Evolutionary conservation across 2,329 filamentous ascomycete genomes (phyloP), one percentile per base, ranked within the genome.

Genomic region (Pseudocercospora crystallina): DNA sequence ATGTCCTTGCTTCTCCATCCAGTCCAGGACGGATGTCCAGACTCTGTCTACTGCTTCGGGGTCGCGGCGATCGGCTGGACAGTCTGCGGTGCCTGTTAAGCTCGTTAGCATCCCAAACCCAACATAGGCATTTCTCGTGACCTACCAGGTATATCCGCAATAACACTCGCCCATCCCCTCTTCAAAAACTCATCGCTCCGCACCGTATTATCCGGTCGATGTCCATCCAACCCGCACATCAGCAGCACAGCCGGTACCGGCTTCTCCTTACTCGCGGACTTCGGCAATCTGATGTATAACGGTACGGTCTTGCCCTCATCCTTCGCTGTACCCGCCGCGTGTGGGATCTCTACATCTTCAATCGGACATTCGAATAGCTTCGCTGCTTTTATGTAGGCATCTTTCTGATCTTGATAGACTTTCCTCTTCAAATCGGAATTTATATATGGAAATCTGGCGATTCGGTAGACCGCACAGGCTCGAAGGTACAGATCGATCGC

Each of bases 221-320:
- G 83, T 3, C 82, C 82, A 63, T 85, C 82, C 7, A 85, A 71
- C 1, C 82, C 82, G 2, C 80, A 84, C 61, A 85, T 76, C 5
- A 85, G 70, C 1, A 86, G 63, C 1, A 85, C 76, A 0, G 72
- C 73, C 0, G 80, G 81, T 5, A 56, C 61, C 9, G 66, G 67
- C 17, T 62, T 61, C 2, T 62, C 54, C n/a, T 62, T 59, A 5
- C 60, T 66, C 1, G 69, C 64, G 29, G 44, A 49, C 11, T 57
- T 54, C 0, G 73, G 73, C 5, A 69, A 41, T 12, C 72, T 65
- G 5, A 73, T 56, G 53, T 71, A 74, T 2, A 74, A 56, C 0
- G 73, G 72, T 11, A 75, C 65, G 10, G 64, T 63, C 15, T 63
- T 62, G 32, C 66, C 68, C 44, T 71, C 69, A 33, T 68, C 67